These are phyloP conservation scores for Telfairia occidentalis DNA, from an alignment of 331 rosid genomes.

Conservation along the genomic window DNA sequence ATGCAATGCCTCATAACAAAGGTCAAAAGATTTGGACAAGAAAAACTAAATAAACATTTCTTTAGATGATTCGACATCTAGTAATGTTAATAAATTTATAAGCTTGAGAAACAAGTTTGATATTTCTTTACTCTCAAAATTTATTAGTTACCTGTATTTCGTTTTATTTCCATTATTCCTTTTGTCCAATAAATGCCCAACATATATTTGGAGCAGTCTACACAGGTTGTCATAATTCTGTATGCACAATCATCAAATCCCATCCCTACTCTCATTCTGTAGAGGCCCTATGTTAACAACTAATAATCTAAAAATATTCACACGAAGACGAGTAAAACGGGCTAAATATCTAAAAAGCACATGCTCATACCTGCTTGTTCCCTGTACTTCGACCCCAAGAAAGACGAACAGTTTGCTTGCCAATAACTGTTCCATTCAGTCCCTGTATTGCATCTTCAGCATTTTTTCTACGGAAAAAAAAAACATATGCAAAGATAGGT, in stretches of 20 bases:
- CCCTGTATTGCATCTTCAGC: conserved; percentile 85
- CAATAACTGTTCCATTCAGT: conserved; percentile 78
- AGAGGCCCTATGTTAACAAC: neutral
- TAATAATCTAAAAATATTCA: neutral
- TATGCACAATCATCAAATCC: neutral
- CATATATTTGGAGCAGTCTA: neutral
- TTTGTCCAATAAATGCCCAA: neutral
- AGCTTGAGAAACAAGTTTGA: neutral
- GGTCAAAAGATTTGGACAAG: neutral
- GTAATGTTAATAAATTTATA: neutral
- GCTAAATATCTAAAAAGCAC: neutral
- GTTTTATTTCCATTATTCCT: neutral
- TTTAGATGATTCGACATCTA: neutral
- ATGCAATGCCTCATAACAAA: neutral
- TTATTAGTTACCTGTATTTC: neutral
- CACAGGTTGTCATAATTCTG: neutral
- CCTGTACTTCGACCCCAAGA: conserved; percentile 99
- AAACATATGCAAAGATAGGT: neutral
- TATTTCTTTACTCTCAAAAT: neutral
- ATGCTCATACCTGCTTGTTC: conserved; percentile 65
- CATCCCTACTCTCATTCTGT: neutral
- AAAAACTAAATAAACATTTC: neutral
- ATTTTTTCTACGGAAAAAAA: conserved; percentile 49
- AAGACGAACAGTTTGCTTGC: conserved; percentile 94
- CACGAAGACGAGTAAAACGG: neutral